Evolutionary conservation across 129 eudicot genomes (phyloP).

Genomic region (Oenanthe sinensis): DNA sequence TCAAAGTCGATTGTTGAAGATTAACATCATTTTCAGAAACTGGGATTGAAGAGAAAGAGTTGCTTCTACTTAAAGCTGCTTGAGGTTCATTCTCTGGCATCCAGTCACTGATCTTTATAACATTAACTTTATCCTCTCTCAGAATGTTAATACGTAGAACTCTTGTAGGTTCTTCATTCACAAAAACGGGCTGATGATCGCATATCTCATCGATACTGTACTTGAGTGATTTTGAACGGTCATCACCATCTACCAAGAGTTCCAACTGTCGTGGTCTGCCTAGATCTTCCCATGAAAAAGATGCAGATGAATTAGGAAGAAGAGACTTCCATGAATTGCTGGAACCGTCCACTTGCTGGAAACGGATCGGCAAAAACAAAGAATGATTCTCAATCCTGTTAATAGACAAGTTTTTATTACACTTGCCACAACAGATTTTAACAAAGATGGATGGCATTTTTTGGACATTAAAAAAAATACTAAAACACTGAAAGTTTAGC

Average conservation of each 20-base stretch:
- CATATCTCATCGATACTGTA: conserved; percentile 79
- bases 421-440: not conserved
- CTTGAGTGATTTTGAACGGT: conserved; percentile 39
- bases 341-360: conserved; percentile 83
- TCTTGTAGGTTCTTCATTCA: conserved; percentile 51
- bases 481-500: not conserved
- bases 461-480: not conserved
- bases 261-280: conserved; percentile 74
- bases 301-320: conserved; percentile 69
- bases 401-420: not conserved
- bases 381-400: conserved; percentile 95
- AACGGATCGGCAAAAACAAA: conserved; percentile 57
- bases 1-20: conserved; percentile 32
- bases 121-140: conserved; percentile 82
- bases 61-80: conserved; percentile 13
- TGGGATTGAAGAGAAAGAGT: conserved; percentile 29
- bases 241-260: conserved; percentile 55
- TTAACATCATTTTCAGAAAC: conserved; percentile 26
- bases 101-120: conserved; percentile 79
- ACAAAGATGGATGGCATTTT: not conserved
- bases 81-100: conserved; percentile 46
- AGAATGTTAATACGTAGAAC: conserved; percentile 57
- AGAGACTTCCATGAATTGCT: conserved; percentile 72
- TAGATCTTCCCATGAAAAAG: conserved; percentile 95
- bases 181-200: conserved; percentile 59